Base-by-base conservation (phyloP, 2,329 filamentous ascomycete species). In the Scedosporium minutisporum region DNA sequence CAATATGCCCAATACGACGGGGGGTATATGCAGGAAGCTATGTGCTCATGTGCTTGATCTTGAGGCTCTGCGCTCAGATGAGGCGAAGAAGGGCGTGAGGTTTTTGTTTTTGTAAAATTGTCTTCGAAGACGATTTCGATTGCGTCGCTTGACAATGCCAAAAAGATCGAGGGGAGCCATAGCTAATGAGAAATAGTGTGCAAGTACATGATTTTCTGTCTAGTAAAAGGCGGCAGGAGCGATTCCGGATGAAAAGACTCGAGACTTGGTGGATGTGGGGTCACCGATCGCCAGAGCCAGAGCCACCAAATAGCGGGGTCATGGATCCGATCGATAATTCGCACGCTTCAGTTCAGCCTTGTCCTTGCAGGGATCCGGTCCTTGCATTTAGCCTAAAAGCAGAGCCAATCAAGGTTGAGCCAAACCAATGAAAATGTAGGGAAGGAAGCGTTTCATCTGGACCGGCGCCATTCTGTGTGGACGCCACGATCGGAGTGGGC, bases 381-480 rank as follows among this genome's bases (percentile, higher is more conserved):
- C 48, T 55, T 23, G 51, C 51, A 60, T 60, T 60, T 60, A 60
- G 58, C 33, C 58, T 60, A 25, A 60, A 46, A 44, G 58, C 6
- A 42, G 23, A 55, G 23, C 12, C 51, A 27, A 25, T 27, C 6
- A 10, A 38, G 33, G 29, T 2, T 2, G 7, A 7, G 29, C 29
- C 29, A 33, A 38, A 38, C 33, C 33, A 38, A 38, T 38, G 33
- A 38, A 14, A 38, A 38, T 38, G 33, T 4, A 2, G 33, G 33
- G 10, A 38, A 38, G 2, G 2, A 38, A 14, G 10, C 33, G 33
- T 38, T 14, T 12, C 33, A 38, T 38, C 33, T 38, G 33, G 10
- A 12, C 10, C 2, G 33, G 33, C 33, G 10, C 33, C 33, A 38
- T 4, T 38, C 9, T 3, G 33, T 14, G 9, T 33, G 9, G 33